Conservation (phyloP, 192 early-diverging fungal species). For the Ramicandelaber brevisporus region DNA sequence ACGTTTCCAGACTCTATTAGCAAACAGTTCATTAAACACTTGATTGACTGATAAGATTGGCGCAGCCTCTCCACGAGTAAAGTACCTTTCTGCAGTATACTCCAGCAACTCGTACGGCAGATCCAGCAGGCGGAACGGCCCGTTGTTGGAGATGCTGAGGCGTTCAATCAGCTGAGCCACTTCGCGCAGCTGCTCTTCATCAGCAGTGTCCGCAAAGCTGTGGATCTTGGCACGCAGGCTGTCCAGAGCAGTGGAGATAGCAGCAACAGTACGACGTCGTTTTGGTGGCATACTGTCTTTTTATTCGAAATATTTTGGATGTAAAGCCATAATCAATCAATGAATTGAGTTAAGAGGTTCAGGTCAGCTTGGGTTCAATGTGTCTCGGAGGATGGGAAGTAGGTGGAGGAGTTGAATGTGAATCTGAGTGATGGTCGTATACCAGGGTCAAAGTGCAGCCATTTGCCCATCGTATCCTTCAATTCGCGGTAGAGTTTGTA, state of each 20-base stretch:
- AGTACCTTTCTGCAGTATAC: too few species aligned
- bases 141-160: too few species aligned
- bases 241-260: neutral
- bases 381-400: neutral
- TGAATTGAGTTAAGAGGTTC: neutral
- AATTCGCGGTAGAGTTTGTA: slow-evolving; percentile 10
- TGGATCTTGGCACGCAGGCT: too few species aligned
- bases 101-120: too few species aligned
- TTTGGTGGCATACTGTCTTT: neutral
- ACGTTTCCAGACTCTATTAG: too few species aligned
- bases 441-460: neutral
- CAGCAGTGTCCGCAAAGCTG: too few species aligned
- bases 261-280: neutral
- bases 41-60: too few species aligned
- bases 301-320: neutral
- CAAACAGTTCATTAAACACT: too few species aligned
- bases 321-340: neutral
- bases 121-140: too few species aligned
- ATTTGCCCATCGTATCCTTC: slow-evolving; percentile 8
- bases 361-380: neutral
- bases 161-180: too few species aligned
- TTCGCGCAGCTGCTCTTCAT: too few species aligned
- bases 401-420: slow-evolving; percentile 2
- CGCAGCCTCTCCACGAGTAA: too few species aligned
- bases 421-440: neutral